Percentiles rank a stretch among this genome's conserved stretches.
phyloP scores from a whole-genome alignment of 306 rosid species.

The Pyrus bretschneideri region DNA sequence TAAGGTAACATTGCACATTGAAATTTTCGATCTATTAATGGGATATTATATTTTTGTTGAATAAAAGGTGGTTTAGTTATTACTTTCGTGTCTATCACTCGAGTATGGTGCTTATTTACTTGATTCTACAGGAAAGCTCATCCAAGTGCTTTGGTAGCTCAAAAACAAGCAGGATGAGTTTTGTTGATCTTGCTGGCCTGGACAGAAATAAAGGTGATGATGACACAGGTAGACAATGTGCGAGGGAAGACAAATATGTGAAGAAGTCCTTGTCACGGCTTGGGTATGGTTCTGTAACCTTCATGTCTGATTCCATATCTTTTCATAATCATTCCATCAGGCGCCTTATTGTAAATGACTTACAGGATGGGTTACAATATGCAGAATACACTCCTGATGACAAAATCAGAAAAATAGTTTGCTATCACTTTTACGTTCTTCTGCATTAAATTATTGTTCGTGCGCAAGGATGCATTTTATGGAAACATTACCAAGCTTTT shows the following conservation, averaged over 20 bases:
- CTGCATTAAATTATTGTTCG: neutral
- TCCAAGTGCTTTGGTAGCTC: slow-evolving; percentile 82
- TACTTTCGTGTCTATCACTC: neutral
- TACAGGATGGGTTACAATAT: neutral
- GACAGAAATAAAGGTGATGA: slow-evolving; percentile 63
- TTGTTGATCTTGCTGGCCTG: slow-evolving; percentile 88
- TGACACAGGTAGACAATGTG: slow-evolving; percentile 38
- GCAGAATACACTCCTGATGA: neutral
- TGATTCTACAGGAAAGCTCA: slow-evolving; percentile 50
- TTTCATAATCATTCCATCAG: neutral
- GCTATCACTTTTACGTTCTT: neutral
- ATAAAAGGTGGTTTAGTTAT: neutral
- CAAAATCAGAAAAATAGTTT: neutral
- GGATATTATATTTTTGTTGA: neutral
- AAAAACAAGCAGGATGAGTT: slow-evolving; percentile 85
- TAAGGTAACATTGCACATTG: slow-evolving; percentile 48
- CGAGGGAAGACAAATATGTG: slow-evolving; percentile 56
- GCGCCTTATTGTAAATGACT: neutral
- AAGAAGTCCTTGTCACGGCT: slow-evolving; percentile 85
- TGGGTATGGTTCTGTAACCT: slow-evolving; percentile 54
- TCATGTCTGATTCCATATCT: neutral
- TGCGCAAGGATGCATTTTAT: neutral
- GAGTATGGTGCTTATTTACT: neutral
- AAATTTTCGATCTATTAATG: neutral
- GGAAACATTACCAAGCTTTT: neutral